Conservation (phyloP, 306 rosid genomes). For the Trifolium pratense region DNA sequence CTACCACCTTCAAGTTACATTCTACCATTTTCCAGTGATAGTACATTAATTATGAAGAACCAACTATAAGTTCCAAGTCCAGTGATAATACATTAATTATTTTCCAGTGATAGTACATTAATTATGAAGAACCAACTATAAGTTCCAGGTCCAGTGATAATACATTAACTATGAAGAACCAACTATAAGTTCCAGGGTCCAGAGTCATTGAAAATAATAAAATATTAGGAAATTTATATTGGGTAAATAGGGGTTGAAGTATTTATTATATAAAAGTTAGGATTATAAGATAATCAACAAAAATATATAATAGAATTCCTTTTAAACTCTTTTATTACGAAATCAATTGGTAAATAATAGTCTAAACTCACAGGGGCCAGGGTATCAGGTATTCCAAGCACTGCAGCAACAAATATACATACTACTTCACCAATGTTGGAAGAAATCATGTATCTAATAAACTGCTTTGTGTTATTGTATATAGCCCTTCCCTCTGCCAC, state of each 20-base stretch:
- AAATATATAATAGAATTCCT: conserved; percentile 19
- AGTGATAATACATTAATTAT: conserved; percentile 28
- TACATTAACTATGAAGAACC: conserved; percentile 13
- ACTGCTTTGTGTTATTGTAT: conserved; percentile 93
- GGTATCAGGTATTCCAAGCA: conserved; percentile 98
- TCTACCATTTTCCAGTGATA: conserved; percentile 25
- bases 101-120: conserved; percentile 35
- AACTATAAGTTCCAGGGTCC: conserved; percentile 14
- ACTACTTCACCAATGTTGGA: conserved; percentile 99
- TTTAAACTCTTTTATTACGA: conserved; percentile 27
- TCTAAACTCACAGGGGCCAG: conserved; percentile 88
- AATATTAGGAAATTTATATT: conserved; percentile 4
- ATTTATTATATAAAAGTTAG: conserved; percentile 30
- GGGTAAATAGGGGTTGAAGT: conserved; percentile 10
- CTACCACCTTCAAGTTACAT: conserved; percentile 15
- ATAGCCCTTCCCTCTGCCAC: conserved; percentile 99
- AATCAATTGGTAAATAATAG: conserved; percentile 34
- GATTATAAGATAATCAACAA: background rate
- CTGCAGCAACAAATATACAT: conserved; percentile 98
- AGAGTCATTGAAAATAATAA: conserved; percentile 21
- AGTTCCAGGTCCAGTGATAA: conserved; percentile 11
- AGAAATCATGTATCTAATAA: conserved; percentile 98
- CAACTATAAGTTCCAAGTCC: conserved; percentile 9
- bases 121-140: conserved; percentile 7
- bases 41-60: conserved; percentile 24